phyloP scores from a whole-genome alignment of 2,329 filamentous ascomycete species.

The Geosmithia morbida region DNA sequence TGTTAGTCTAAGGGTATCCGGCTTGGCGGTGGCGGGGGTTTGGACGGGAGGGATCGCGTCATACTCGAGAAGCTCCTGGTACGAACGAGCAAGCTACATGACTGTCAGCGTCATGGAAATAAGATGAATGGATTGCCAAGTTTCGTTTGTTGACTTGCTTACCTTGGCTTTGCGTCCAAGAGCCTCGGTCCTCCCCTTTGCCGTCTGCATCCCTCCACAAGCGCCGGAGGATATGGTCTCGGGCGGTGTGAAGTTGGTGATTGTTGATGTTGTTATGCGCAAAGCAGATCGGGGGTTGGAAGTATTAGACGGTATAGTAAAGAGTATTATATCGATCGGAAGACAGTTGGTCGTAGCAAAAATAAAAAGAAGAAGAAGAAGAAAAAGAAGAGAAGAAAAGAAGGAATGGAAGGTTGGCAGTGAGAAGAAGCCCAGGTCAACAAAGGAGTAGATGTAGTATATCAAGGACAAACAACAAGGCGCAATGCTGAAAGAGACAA shows the following conservation, averaged over 20 bases:
- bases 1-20: background rate
- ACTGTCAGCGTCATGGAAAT: background rate
- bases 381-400: too few relatives aligned
- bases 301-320: too few relatives aligned
- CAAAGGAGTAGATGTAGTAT: background rate
- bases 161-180: slow-evolving; percentile 50
- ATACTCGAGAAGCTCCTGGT: slow-evolving; percentile 90
- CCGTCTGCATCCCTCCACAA: slow-evolving; percentile 33
- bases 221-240: background rate
- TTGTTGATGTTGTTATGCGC: too few relatives aligned
- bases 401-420: too few relatives aligned
- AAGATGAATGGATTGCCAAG: background rate
- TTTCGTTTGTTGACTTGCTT: slow-evolving; percentile 4
- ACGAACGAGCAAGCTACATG: slow-evolving; percentile 78
- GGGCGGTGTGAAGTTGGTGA: background rate
- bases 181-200: slow-evolving; percentile 41
- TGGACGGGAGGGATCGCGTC: slow-evolving; percentile 15
- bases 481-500: background rate
- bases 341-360: too few relatives aligned
- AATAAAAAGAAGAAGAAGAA: too few relatives aligned
- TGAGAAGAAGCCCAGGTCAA: background rate
- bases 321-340: too few relatives aligned
- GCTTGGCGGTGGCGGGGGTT: slow-evolving; percentile 3
- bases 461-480: background rate
- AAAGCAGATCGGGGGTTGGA: too few relatives aligned